Evolutionary conservation across 73 alveolate species (phyloP).

Genomic region (Paramecium primaurelia): DNA sequence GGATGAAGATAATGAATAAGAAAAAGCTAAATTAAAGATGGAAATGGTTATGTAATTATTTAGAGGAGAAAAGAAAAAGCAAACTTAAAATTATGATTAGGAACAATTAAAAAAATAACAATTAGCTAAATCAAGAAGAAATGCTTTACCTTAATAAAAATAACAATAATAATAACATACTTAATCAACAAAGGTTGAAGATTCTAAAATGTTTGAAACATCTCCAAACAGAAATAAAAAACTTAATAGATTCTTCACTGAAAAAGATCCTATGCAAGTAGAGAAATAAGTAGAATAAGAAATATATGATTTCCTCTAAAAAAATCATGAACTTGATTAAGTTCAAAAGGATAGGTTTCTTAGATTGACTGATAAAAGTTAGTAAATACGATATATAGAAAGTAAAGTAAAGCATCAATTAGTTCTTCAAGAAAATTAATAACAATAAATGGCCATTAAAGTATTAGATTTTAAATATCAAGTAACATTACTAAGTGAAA

Average conservation of each 20-base stretch:
- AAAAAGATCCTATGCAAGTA: slow-evolving; percentile 4
- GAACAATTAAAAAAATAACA: neutral
- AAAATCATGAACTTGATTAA: neutral
- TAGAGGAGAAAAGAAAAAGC: neutral
- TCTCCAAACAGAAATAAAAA: neutral
- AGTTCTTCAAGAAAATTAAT: neutral
- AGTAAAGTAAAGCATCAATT: slow-evolving; percentile 33
- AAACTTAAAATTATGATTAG: neutral
- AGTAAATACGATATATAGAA: neutral
- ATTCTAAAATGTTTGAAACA: neutral
- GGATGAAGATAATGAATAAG: slow-evolving; percentile 22
- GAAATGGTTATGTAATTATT: slow-evolving; percentile 43
- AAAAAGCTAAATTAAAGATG: neutral
- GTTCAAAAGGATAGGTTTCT: neutral
- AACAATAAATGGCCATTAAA: slow-evolving; percentile 24
- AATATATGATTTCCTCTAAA: neutral
- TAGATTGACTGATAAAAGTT: slow-evolving; percentile 4
- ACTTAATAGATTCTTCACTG: slow-evolving; percentile 3
- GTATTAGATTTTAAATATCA: neutral
- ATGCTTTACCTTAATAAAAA: neutral
- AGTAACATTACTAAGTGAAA: slow-evolving; percentile 31
- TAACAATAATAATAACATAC: neutral
- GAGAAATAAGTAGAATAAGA: slow-evolving; percentile 27
- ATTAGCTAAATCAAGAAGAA: neutral
- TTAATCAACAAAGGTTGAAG: neutral